Evolutionary conservation across 179 eudicot species (phyloP), one percentile per base, ranked within the genome.

Genomic region (Sideroxylon spinosum): DNA sequence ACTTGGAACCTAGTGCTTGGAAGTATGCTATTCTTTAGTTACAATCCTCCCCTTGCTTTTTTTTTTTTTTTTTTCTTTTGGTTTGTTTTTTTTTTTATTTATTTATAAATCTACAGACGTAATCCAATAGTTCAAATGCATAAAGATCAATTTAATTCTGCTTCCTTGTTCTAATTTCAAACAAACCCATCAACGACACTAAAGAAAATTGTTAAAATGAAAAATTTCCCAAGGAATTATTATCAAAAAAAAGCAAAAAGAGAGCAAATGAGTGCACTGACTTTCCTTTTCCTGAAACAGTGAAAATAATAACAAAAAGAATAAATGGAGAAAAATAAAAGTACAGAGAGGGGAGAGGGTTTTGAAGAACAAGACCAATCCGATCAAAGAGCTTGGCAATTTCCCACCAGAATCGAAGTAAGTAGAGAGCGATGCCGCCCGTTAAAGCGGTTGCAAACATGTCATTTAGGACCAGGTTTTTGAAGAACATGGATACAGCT

Each of bases 351-450:
- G 16, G 25, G 37, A n/a, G 28, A 72, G 37, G 61, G 44, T 37
- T 37, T 37, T 37, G 37, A 32, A 32, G 14, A 20, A 13, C 5
- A 61, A 60, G 48, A 60, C 77, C 2, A 55, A 89, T 95, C 90
- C 86, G 86, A 69, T 93, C 97, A 69, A 92, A 88, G 57, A 91
- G 22, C 10, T 86, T 88, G 67, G 97, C 97, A 44, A 92, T 90
- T 49, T 85, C 87, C 46, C 84, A 81, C 92, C 91, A 93, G 11
- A 93, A 5, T 0, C 86, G 87, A 52, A 93, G 91, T 28, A 87
- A 0, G 52, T 85, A 77, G 12, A 90, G 76, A 50, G 97, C 94
- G 63, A 88, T 32, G 13, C 68, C 88, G 7, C 88, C 91, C 25
- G 89, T 55, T 0, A 92, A 3, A 0, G 78, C 89, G 48, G 85